A percentile compares a stretch with the other conserved stretches of the same genome.
Evolutionary conservation across 257 asterid species (phyloP).

Genomic region (Fraxinus quadrangulata): DNA sequence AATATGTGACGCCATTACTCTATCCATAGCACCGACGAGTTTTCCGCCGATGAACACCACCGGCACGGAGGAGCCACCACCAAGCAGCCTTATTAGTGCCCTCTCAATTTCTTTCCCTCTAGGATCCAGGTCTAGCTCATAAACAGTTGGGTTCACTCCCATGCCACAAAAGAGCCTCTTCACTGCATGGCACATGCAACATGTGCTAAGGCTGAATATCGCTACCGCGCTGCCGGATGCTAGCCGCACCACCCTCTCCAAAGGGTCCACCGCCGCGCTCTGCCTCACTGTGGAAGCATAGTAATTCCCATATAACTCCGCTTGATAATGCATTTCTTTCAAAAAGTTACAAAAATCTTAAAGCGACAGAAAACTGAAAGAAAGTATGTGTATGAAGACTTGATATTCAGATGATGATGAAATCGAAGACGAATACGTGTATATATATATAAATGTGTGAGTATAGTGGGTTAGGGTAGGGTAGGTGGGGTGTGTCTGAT

Average conservation of each 20-base stretch:
- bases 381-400: background rate
- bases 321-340: slow-evolving; percentile 37
- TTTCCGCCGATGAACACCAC: slow-evolving; percentile 18
- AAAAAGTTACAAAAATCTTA: background rate
- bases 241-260: slow-evolving; percentile 42
- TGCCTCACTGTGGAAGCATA: slow-evolving; percentile 16
- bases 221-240: slow-evolving; percentile 50
- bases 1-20: background rate
- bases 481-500: slow-evolving; percentile 22
- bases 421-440: background rate
- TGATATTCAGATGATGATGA: slow-evolving; percentile 18
- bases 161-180: slow-evolving; percentile 21
- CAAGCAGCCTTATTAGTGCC: slow-evolving; percentile 40
- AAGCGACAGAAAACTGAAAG: background rate
- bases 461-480: background rate
- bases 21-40: background rate
- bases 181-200: slow-evolving; percentile 61
- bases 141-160: slow-evolving; percentile 21
- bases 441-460: background rate
- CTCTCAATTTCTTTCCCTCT: slow-evolving; percentile 27
- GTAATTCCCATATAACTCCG: slow-evolving; percentile 29
- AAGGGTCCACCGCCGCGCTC: slow-evolving; percentile 28
- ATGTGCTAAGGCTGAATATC: slow-evolving; percentile 43
- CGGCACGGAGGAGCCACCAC: slow-evolving; percentile 29
- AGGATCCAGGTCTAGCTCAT: slow-evolving; percentile 12